Base-by-base conservation (phyloP, 768 basidiomycete species). In the Serendipita sp. region DNA sequence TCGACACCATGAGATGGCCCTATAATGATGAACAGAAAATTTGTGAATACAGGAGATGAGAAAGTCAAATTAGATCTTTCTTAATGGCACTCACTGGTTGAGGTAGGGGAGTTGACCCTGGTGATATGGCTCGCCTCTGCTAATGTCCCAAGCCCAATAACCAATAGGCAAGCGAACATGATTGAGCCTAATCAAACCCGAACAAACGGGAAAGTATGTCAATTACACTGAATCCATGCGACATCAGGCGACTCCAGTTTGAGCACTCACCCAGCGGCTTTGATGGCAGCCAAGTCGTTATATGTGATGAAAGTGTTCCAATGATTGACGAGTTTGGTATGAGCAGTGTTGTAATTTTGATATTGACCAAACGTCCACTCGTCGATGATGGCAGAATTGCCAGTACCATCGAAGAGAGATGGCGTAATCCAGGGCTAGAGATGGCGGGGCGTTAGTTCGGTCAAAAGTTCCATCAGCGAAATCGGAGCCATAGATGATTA, bases 131-230 rank as follows among this genome's bases (percentile, higher is more conserved):
- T 92, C 86, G 3, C 88, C 88, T 11, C 78, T 77, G 24, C 81
- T 79, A 38, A 91, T 83, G 65, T 93, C 89, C 69, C 86, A 91
- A 1, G 88, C 90, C 89, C 89, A 94, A 73, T 89, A 95, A 11
- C 91, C 92, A 58, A 83, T 81, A 15, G 90, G 89, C 44, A 92
- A 70, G 51, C 89, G 83, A 65, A 92, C 86, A 72, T 90, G 88
- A 70, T 90, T 92, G 63, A 91, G 76, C 11, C 88, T 88, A 70
- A 62, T 41, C 65, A 64, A 32, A 64, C 45, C 34, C 51, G 34
- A 28, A 37, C 64, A 37, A 32, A 1, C 24, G 8, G 3, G 48
- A 8, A 51, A 10, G 28, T n/a, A 41, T 41, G 38, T 41, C 38
- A 41, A 13, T 41, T 41, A 13, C 24, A n/a, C 56, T 8, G 35